Conservation (phyloP, 352 stramenopile species). For the Pythium folliculosum region DNA sequence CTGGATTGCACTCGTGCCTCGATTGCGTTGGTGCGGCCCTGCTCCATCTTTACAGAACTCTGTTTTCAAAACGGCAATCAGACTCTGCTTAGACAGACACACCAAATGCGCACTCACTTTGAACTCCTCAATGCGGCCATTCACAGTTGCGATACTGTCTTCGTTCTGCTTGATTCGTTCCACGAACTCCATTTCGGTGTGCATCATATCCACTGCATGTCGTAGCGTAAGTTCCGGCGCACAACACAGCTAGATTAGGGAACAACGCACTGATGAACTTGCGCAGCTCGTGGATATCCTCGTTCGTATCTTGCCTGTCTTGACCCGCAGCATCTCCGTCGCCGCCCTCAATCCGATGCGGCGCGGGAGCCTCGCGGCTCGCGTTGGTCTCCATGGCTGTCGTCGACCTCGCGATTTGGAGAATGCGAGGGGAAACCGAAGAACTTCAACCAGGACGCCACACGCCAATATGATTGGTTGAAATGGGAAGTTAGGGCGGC, state of each 20-base stretch:
- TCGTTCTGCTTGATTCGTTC: slow-evolving; percentile 72
- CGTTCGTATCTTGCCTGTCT: slow-evolving; percentile 7
- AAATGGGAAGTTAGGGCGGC: slow-evolving; percentile 12
- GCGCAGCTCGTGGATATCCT: slow-evolving; percentile 64
- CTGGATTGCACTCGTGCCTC: slow-evolving; percentile 31
- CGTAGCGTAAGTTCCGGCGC: background rate
- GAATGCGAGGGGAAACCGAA: background rate
- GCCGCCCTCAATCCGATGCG: slow-evolving; percentile 6
- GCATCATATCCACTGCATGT: slow-evolving; percentile 74
- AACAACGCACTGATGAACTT: slow-evolving; percentile 59
- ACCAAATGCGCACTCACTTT: slow-evolving; percentile 40
- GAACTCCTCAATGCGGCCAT: slow-evolving; percentile 48
- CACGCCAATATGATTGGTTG: slow-evolving; percentile 19
- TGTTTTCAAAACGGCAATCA: slow-evolving; percentile 16
- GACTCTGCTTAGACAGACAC: background rate
- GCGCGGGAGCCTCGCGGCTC: background rate
- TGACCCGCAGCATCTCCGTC: background rate
- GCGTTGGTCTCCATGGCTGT: slow-evolving; percentile 7
- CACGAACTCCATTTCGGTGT: slow-evolving; percentile 69
- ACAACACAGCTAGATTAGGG: background rate
- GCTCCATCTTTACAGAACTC: slow-evolving; percentile 47
- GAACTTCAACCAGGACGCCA: slow-evolving; percentile 18
- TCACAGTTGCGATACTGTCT: slow-evolving; percentile 44
- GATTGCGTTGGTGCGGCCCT: slow-evolving; percentile 39
- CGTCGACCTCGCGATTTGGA: background rate